phyloP scores from a whole-genome alignment of 139 green algal genomes.

The Medakamo hakoo region DNA sequence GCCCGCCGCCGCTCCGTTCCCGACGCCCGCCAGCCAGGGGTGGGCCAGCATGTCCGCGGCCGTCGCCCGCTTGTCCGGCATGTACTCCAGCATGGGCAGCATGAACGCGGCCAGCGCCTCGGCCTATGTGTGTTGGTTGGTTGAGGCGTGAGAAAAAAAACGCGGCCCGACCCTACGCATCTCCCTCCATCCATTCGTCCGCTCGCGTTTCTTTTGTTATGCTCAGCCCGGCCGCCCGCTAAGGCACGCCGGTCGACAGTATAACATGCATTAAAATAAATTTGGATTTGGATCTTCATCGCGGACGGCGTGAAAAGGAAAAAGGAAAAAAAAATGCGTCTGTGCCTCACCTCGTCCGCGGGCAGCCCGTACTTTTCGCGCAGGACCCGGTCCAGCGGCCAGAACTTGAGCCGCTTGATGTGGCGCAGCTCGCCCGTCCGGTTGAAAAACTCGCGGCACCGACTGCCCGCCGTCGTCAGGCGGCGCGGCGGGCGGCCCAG shows the following conservation, averaged over 20 bases:
- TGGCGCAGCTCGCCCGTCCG: slow-evolving; percentile 73
- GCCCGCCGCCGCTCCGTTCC: not conserved
- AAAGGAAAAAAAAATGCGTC: not conserved
- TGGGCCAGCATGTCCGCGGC: slow-evolving; percentile 70
- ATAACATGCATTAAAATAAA: not conserved
- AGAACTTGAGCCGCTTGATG: slow-evolving; percentile 77
- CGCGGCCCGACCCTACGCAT: not conserved
- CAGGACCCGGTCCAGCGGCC: slow-evolving; percentile 78
- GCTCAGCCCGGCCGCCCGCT: not conserved
- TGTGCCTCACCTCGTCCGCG: slow-evolving; percentile 46
- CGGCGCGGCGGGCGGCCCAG: slow-evolving; percentile 66
- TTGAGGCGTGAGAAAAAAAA: not conserved
- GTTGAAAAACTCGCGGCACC: slow-evolving; percentile 79
- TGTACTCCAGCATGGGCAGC: slow-evolving; percentile 79
- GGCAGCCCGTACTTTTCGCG: slow-evolving; percentile 81
- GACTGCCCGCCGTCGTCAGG: slow-evolving; percentile 53
- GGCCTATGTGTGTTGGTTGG: slow-evolving; percentile 29
- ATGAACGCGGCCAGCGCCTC: slow-evolving; percentile 65
- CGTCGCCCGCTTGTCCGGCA: slow-evolving; percentile 60
- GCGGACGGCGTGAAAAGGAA: not conserved
- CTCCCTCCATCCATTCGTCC: not conserved
- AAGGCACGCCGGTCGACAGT: not conserved
- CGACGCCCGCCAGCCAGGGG: slow-evolving; percentile 57
- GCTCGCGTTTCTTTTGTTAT: not conserved
- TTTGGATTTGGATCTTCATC: not conserved